Evolutionary conservation across 2,329 filamentous ascomycete genomes (phyloP), one percentile per base, ranked within the genome.

Genomic region (Calcarisporium arbuscula): DNA sequence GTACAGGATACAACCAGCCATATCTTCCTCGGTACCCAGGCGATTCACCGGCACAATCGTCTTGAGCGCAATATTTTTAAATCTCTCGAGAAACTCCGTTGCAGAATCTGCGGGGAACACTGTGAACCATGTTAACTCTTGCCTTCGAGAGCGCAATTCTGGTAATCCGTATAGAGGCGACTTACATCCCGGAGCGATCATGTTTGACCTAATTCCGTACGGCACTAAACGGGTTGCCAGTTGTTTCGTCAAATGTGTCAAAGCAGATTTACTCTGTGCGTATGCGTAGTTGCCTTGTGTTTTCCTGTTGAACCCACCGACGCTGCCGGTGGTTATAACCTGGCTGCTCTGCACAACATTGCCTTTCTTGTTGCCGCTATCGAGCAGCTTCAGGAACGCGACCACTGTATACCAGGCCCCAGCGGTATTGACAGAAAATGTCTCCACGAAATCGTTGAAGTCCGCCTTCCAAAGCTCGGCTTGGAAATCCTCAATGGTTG

Each of bases 161-260:
- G 22, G 15, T 85, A 79, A 8, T 69, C 77, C 0, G 79, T 77
- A 48, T 82, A 85, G 38, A 84, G 48, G n/a, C n/a, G n/a, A n/a
- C n/a, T n/a, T n/a, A n/a, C n/a, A n/a, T 1, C 64, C 65, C 5
- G 66, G 66, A 1, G 60, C 59, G 30, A 70, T 47, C 2, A 57
- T 55, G 41, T 70, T 70, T 20, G 57, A 74, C 2, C 82, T 61
- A 18, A 87, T 68, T 1, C 68, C 64, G 20, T 74, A 68, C 30
- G 70, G 69, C 23, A 72, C 66, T 38, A 87, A 64, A 50, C 78
- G 72, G 4, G 74, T 73, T 12, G 73, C 72, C 50, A 84, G 69
- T 46, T 84, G 71, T 58, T 83, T 84, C 4, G 74, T 74, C 19
- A 85, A 50, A 34, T 85, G 80, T 11, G 78, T 67, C 0, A 80